Conservation (phyloP, 2,329 filamentous ascomycete genomes). For the Fusarium nurragi region DNA sequence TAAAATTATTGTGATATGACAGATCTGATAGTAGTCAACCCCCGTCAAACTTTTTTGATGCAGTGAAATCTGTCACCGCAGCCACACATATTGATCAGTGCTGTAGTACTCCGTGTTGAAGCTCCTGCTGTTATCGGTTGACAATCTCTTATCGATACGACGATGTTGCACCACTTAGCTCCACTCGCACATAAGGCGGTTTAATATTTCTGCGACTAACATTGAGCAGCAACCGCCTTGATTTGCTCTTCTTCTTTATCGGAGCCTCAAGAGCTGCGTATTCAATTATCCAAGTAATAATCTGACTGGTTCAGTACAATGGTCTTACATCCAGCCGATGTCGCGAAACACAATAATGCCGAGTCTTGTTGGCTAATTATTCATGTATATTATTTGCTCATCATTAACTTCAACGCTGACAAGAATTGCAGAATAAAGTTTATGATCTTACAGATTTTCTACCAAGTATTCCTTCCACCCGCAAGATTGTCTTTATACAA, state of each 20-base stretch:
- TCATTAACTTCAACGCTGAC: not conserved
- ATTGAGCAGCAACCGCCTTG: not conserved
- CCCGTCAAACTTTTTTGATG: too few species aligned
- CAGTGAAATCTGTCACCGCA: too few species aligned
- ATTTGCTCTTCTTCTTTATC: too few species aligned
- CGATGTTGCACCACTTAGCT: conserved; percentile 2
- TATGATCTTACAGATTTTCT: conserved; percentile 29
- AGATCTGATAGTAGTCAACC: too few species aligned
- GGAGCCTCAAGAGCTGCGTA: too few species aligned
- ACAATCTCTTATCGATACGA: not conserved
- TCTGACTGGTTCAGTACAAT: not conserved
- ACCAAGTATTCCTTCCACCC: not conserved
- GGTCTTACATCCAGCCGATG: conserved; percentile 9
- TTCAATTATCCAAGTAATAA: too few species aligned
- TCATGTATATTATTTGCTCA: conserved; percentile 5
- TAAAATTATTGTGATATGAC: too few species aligned
- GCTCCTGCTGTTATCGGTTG: too few species aligned
- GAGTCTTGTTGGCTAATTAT: conserved; percentile 28
- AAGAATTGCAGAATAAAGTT: not conserved
- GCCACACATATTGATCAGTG: too few species aligned
- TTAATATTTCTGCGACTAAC: not conserved
- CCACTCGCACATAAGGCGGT: conserved; percentile 6
- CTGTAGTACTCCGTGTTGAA: too few species aligned
- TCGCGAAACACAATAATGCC: conserved; percentile 15
- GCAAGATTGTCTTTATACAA: rapidly evolving